Evolutionary conservation across 2,329 filamentous ascomycete species (phyloP).

Genomic region (Cladophialophora carrionii): DNA sequence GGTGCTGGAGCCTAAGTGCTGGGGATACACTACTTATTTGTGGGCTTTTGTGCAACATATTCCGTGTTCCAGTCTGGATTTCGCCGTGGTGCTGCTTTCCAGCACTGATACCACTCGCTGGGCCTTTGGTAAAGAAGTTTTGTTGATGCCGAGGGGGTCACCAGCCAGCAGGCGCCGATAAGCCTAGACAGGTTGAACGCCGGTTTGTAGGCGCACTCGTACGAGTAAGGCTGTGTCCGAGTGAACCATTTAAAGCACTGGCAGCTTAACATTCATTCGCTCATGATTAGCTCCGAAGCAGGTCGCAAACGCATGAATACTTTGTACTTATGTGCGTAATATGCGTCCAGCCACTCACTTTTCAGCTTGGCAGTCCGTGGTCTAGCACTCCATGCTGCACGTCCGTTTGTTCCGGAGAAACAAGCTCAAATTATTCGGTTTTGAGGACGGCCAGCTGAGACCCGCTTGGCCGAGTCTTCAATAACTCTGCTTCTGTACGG

Average conservation of each 20-base stretch:
- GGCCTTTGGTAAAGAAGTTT: too few species aligned
- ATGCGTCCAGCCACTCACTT: conserved; percentile 21
- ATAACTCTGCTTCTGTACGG: too few species aligned
- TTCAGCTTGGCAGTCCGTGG: conserved; percentile 23
- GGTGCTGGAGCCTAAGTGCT: not conserved
- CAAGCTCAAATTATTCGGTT: not conserved
- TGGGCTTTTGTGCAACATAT: not conserved
- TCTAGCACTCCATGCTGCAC: not conserved
- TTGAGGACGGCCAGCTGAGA: not conserved
- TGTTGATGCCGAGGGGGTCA: not conserved
- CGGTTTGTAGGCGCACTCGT: not conserved
- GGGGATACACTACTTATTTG: not conserved
- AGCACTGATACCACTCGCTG: not conserved
- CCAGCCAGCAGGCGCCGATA: conserved; percentile 13
- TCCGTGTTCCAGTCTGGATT: not conserved
- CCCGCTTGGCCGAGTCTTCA: not conserved
- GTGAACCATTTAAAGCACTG: not conserved
- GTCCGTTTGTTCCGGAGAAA: not conserved
- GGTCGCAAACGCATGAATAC: not conserved
- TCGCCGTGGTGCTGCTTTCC: not conserved
- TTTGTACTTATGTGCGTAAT: conserved; percentile 1
- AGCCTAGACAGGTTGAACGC: not conserved
- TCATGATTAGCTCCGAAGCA: not conserved
- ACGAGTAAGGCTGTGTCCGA: not conserved
- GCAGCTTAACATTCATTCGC: conserved; percentile 5